Conservation (phyloP, 441 rosid species). For the Dalechampia spathulata region DNA sequence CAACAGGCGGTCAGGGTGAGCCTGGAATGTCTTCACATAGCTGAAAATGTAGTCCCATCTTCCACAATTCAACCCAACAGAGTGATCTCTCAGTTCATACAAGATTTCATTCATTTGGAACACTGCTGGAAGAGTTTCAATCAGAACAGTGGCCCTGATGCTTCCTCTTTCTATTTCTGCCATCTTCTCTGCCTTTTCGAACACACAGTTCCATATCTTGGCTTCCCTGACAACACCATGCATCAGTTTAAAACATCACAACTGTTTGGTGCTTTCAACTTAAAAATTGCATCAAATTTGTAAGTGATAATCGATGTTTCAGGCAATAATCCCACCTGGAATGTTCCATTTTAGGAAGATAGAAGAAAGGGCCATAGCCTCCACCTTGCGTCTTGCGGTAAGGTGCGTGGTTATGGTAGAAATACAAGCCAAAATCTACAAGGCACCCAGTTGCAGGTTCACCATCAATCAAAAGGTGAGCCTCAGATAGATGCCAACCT, state of each 20-base stretch:
- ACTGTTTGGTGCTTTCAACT: too few species aligned
- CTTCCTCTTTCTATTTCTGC: conserved; percentile 80
- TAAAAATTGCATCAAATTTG: too few species aligned
- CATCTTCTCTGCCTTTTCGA: conserved; percentile 79
- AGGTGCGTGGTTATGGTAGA: conserved; percentile 61
- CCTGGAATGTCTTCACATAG: conserved; percentile 88
- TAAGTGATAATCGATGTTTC: too few species aligned
- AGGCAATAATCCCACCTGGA: conserved; percentile 39
- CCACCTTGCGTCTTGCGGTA: conserved; percentile 64
- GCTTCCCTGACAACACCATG: conserved; percentile 63
- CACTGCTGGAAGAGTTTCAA: conserved; percentile 91
- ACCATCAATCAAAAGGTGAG: conserved; percentile 76
- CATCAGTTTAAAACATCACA: not conserved
- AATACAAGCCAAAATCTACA: conserved; percentile 83
- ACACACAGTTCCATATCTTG: conserved; percentile 80
- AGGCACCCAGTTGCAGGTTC: conserved; percentile 89
- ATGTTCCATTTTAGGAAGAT: conserved; percentile 94
- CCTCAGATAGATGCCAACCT: conserved; percentile 93
- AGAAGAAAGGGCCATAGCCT: conserved; percentile 89
- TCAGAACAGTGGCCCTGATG: conserved; percentile 80
- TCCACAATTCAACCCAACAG: conserved; percentile 85
- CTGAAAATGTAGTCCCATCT: conserved; percentile 97
- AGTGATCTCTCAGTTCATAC: conserved; percentile 74
- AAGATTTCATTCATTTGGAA: conserved; percentile 95
- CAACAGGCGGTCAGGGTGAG: conserved; percentile 69